Percentiles rank a stretch among this genome's conserved stretches.
phyloP scores from a whole-genome alignment of 805 yeast genomes.

The Pichia ethanolica region DNA sequence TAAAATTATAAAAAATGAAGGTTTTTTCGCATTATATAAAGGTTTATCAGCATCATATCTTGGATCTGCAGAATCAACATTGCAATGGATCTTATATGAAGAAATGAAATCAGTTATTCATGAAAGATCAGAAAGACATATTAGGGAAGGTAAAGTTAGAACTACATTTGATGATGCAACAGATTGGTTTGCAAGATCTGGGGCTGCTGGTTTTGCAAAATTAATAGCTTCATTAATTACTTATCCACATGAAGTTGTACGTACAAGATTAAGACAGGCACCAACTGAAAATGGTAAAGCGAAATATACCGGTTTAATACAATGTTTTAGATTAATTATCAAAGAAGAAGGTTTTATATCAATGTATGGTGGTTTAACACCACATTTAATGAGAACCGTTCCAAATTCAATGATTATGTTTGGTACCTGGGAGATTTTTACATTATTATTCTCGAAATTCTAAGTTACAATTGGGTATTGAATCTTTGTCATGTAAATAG shows the following conservation, averaged over 20 bases:
- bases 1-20: slow-evolving; percentile 68
- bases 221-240: slow-evolving; percentile 87
- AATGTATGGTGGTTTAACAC: slow-evolving; percentile 96
- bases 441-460: slow-evolving; percentile 41
- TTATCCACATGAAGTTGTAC: slow-evolving; percentile 94
- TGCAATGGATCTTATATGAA: slow-evolving; percentile 96
- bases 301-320: slow-evolving; percentile 84
- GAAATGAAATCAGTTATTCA: slow-evolving; percentile 75
- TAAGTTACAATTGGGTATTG: neutral
- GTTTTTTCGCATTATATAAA: slow-evolving; percentile 69
- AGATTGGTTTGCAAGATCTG: slow-evolving; percentile 95
- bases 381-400: slow-evolving; percentile 92
- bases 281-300: slow-evolving; percentile 63
- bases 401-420: slow-evolving; percentile 98
- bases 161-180: slow-evolving; percentile 53
- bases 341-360: slow-evolving; percentile 90
- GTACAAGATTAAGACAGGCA: slow-evolving; percentile 93
- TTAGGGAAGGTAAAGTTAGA: slow-evolving; percentile 31
- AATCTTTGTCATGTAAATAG: too few relatives aligned
- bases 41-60: slow-evolving; percentile 93
- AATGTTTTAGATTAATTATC: slow-evolving; percentile 76
- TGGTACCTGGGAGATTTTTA: slow-evolving; percentile 94
- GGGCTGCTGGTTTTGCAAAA: slow-evolving; percentile 96
- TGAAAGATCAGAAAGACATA: slow-evolving; percentile 37
- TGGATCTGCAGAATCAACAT: slow-evolving; percentile 86